A percentile compares a stretch with the other conserved stretches of the same genome.
Conservation (phyloP, 2,329 filamentous ascomycete genomes). For the Stromatinia cepivora region DNA sequence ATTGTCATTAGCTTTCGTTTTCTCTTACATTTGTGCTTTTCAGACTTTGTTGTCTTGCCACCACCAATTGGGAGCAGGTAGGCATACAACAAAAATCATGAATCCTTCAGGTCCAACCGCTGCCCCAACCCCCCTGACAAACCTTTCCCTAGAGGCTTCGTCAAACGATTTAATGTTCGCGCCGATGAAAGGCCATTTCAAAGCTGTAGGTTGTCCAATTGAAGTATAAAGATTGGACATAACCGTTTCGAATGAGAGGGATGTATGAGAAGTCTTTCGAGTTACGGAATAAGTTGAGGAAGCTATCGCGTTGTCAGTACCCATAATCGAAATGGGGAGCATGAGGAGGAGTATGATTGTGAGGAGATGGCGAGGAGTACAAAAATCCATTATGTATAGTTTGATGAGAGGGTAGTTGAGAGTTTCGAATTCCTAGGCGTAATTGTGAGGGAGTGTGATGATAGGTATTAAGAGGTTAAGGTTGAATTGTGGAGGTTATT, state of each 20-base stretch:
- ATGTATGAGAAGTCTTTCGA: conserved; percentile 22
- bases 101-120: conserved; percentile 31
- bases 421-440: not conserved
- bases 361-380: not conserved
- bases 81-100: conserved; percentile 31
- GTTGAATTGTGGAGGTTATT: too few relatives aligned
- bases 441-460: too few relatives aligned
- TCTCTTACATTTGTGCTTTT: not conserved
- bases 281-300: conserved; percentile 17
- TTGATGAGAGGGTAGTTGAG: not conserved
- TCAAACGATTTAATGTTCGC: conserved; percentile 22
- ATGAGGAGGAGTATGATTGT: not conserved
- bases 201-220: conserved; percentile 24
- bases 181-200: conserved; percentile 16
- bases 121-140: conserved; percentile 17
- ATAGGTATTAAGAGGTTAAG: too few relatives aligned
- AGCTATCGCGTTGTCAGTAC: not conserved
- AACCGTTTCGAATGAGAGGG: conserved; percentile 25
- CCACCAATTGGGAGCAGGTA: not conserved
- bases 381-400: not conserved
- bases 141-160: conserved; percentile 22
- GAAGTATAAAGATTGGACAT: conserved; percentile 28
- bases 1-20: not conserved
- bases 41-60: not conserved
- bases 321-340: not conserved